phyloP scores from a whole-genome alignment of 371 early-diverging fungal genomes.

The Catenaria anguillulae region DNA sequence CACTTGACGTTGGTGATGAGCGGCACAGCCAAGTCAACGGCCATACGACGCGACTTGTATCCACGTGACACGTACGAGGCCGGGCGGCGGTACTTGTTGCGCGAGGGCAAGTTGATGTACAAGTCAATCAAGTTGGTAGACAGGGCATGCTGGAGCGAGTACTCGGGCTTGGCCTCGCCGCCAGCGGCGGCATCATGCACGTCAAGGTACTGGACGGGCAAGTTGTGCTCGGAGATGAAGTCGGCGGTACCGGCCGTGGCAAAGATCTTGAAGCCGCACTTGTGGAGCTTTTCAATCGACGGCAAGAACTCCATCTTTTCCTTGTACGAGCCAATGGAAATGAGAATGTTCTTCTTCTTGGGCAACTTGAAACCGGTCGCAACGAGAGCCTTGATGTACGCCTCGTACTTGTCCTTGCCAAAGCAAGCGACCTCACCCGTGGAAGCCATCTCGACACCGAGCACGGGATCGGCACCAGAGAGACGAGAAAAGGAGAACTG shows the following conservation, averaged over 20 bases:
- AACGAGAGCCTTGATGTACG: constrained; percentile 60
- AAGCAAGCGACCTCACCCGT: constrained; percentile 96
- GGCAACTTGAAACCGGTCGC: constrained; percentile 76
- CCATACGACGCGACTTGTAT: constrained; percentile 88
- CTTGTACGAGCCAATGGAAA: constrained; percentile 90
- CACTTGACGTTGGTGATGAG: constrained; percentile 95
- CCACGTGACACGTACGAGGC: constrained; percentile 89
- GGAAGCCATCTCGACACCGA: constrained; percentile 95
- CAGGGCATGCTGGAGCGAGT: constrained; percentile 81
- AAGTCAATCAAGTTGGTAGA: constrained; percentile 91
- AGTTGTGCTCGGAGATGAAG: constrained; percentile 77
- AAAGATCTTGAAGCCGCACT: constrained; percentile 73
- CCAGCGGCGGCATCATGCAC: constrained; percentile 39
- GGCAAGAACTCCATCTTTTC: constrained; percentile 84
- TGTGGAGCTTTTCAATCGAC: constrained; percentile 59
- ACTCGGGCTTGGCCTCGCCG: constrained; percentile 54
- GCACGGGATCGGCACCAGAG: constrained; percentile 83
- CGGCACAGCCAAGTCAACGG: constrained; percentile 88
- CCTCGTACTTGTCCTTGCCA: constrained; percentile 71
- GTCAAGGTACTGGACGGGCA: constrained; percentile 79
- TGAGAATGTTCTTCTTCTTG: constrained; percentile 66
- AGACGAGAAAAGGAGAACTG: constrained; percentile 88
- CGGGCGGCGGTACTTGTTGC: constrained; percentile 87
- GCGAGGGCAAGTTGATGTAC: constrained; percentile 93
- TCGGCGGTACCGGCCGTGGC: constrained; percentile 92